Evolutionary conservation across 306 rosid species (phyloP), one percentile per base, ranked within the genome.

Genomic region (Canavalia ensiformis): DNA sequence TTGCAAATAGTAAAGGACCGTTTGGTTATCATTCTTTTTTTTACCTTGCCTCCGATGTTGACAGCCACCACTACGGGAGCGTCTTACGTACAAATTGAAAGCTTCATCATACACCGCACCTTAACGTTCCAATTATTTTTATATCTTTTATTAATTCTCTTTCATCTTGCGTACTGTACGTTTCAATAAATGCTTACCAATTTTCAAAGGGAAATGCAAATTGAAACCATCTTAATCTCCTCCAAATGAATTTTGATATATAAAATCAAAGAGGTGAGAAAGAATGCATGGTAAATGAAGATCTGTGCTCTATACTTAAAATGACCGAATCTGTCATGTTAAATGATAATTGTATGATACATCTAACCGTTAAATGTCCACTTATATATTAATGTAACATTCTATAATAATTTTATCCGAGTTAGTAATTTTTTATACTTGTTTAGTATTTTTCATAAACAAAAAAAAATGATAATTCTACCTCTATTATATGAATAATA

Each of bases 111-210:
- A 73, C 37, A 56, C 4, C 55, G 0, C 31, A 7, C 3, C 59
- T 33, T 46, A 75, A 59, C 80, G 59, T 60, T 75, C 80, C 46
- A 3, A 37, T 34, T 57, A 5, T 41, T 9, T 56, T n/a, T 34
- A 42, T 28, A 34, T 71, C 28, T 49, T 71, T 8, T 10, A 56
- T 57, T 8, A 58, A 52, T 7, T n/a, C 2, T 12, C 5, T 47
- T 12, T 70, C 60, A 49, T 46, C 45, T 49, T 30, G 5, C 8
- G 12, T n/a, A 41, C 39, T 25, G 10, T 42, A 71, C 7, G 47
- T 54, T 52, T 55, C 30, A 60, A 12, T 42, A 41, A 46, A 42
- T 68, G 57, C 57, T 13, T 75, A 12, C 68, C 8, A 58, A 35
- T 7, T 42, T 42, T 10, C 42, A 66, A 18, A 47, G n/a, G 49